phyloP scores from a whole-genome alignment of 148 eudicot species.

The Amaranthus cruentus region DNA sequence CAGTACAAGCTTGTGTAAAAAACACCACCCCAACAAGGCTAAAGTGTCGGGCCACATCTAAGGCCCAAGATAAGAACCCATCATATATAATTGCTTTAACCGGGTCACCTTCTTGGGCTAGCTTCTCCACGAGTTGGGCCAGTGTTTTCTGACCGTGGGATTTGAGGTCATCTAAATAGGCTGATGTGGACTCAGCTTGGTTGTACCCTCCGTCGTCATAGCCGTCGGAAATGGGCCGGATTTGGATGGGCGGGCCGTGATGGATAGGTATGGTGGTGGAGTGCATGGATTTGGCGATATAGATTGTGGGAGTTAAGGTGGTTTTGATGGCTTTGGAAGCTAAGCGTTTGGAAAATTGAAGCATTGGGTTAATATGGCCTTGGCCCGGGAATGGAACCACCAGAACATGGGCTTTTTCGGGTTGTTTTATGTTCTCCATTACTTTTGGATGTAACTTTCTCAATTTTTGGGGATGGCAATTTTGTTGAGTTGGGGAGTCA shows the following conservation, averaged over 20 bases:
- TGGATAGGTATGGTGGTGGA: slow-evolving; percentile 16
- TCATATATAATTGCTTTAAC: slow-evolving; percentile 46
- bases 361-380: slow-evolving; percentile 66
- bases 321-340: slow-evolving; percentile 34
- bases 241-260: slow-evolving; percentile 21
- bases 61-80: slow-evolving; percentile 45
- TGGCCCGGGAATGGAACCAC: slow-evolving; percentile 52
- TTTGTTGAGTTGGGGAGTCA: neutral
- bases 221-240: slow-evolving; percentile 48
- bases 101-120: slow-evolving; percentile 16
- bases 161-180: slow-evolving; percentile 31
- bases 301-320: slow-evolving; percentile 33
- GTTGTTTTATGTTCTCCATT: slow-evolving; percentile 26
- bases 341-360: slow-evolving; percentile 50
- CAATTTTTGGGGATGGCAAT: neutral
- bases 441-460: neutral
- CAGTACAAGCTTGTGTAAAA: slow-evolving; percentile 54
- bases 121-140: slow-evolving; percentile 27
- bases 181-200: slow-evolving; percentile 22
- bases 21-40: slow-evolving; percentile 37
- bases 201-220: slow-evolving; percentile 35
- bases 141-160: slow-evolving; percentile 31
- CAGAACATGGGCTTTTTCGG: slow-evolving; percentile 35
- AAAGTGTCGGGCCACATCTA: slow-evolving; percentile 37
- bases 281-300: slow-evolving; percentile 31